These are phyloP conservation scores for Amanita fuliginea DNA, from an alignment of 768 basidiomycete species.

Conservation along the genomic window DNA sequence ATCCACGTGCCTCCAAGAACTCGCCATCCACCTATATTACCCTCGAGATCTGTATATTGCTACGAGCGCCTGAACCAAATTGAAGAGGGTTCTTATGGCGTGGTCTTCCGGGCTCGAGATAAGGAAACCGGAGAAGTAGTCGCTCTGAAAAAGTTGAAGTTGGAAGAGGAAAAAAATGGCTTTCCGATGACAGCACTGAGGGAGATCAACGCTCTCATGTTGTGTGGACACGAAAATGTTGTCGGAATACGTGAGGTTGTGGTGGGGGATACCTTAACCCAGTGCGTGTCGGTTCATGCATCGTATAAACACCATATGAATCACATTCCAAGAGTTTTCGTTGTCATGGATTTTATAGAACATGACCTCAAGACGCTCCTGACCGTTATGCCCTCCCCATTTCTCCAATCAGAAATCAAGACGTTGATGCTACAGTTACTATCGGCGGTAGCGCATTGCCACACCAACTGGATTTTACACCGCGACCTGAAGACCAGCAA, in stretches of 20 bases:
- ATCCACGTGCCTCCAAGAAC: constrained; percentile 67
- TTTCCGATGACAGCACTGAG: constrained; percentile 96
- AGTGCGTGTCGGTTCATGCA: constrained; percentile 55
- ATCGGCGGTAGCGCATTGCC: constrained; percentile 89
- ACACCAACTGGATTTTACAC: constrained; percentile 96
- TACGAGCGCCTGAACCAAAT: constrained; percentile 96
- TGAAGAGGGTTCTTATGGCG: constrained; percentile 96
- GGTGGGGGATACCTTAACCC: constrained; percentile 95
- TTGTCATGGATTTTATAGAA: constrained; percentile 99
- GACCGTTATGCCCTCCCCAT: constrained; percentile 90
- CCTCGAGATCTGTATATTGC: constrained; percentile 88
- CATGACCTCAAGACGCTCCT: constrained; percentile 97
- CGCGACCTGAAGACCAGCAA: constrained; percentile 97
- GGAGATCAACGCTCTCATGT: constrained; percentile 95
- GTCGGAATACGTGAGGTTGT: constrained; percentile 97
- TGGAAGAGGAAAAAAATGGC: constrained; percentile 97
- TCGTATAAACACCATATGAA: constrained; percentile 16
- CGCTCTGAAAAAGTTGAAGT: constrained; percentile 93
- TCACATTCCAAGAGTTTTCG: constrained; percentile 69
- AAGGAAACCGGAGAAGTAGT: constrained; percentile 94
- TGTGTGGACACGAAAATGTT: constrained; percentile 89
- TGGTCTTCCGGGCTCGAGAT: constrained; percentile 94
- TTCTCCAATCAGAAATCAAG: constrained; percentile 97
- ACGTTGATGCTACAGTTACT: constrained; percentile 89
- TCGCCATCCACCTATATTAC: constrained; percentile 64